A percentile compares a stretch with the other conserved stretches of the same genome.
These are phyloP conservation scores for Blepharisma undulans DNA, from an alignment of 169 alveolate species.

Conservation along the genomic window DNA sequence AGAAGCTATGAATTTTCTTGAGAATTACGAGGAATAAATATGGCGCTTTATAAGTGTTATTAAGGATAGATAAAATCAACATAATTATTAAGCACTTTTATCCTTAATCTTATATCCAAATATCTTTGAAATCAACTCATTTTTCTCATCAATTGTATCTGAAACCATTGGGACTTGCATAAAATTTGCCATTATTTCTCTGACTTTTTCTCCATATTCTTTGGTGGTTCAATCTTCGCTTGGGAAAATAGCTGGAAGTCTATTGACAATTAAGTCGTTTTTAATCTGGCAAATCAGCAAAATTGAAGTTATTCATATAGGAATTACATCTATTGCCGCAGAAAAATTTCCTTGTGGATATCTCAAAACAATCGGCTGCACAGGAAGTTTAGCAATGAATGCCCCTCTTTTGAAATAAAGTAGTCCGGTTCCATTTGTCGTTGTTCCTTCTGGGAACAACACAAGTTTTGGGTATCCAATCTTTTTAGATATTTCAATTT, in stretches of 20 bases:
- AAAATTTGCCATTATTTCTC: neutral
- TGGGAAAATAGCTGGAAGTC: constrained; percentile 35
- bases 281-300: constrained; percentile 34
- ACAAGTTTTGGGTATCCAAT: constrained; percentile 48
- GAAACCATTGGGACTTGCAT: neutral
- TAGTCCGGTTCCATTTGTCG: constrained; percentile 73
- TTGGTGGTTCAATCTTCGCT: neutral
- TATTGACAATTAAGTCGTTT: constrained; percentile 30
- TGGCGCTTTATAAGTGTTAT: no score
- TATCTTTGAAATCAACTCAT: constrained; percentile 3
- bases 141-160: neutral
- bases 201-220: constrained; percentile 9
- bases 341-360: constrained; percentile 43
- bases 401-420: constrained; percentile 82
- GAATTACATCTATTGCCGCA: constrained; percentile 49
- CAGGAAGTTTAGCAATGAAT: constrained; percentile 63
- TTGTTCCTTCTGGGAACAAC: constrained; percentile 87
- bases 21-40: no score
- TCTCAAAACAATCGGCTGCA: constrained; percentile 62
- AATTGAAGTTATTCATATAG: constrained; percentile 39
- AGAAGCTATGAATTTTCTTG: no score
- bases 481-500: constrained; percentile 45
- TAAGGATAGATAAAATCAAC: no score
- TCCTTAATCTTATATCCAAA: neutral
- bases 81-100: neutral